A percentile compares a stretch with the other conserved stretches of the same genome.
These are phyloP conservation scores for Mrakia hoshinonis DNA, from an alignment of 768 basidiomycete genomes.

Conservation along the genomic window DNA sequence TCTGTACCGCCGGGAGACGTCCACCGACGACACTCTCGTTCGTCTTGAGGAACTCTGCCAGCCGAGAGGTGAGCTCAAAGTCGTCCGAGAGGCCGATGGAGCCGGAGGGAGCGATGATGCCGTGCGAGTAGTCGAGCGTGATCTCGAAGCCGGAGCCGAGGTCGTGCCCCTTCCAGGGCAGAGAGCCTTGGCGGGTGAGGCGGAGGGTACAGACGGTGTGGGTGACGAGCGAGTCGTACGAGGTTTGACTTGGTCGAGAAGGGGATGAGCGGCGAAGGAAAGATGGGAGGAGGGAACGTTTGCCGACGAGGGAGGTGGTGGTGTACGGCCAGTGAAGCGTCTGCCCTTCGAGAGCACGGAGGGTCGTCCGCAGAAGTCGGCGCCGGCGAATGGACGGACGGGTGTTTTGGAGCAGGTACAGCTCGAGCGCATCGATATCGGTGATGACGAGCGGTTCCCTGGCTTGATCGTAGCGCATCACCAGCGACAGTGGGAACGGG, in stretches of 20 bases:
- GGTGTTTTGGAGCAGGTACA: conserved; percentile 19
- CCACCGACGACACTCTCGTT: conserved; percentile 1
- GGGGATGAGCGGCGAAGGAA: no score
- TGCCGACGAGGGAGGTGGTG: not conserved
- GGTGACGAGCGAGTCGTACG: conserved; percentile 22
- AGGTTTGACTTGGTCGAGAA: not conserved
- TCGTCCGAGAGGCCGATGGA: conserved; percentile 59
- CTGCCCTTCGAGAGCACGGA: conserved; percentile 11
- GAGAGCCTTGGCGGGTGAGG: not conserved
- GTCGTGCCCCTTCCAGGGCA: conserved; percentile 24
- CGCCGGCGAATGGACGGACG: not conserved
- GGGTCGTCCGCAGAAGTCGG: conserved; percentile 11
- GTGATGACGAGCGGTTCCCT: conserved; percentile 45
- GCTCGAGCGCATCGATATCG: conserved; percentile 47
- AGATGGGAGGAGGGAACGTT: not conserved
- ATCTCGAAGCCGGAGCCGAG: conserved; percentile 52
- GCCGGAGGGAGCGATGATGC: conserved; percentile 48
- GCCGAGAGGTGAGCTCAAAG: conserved; percentile 53
- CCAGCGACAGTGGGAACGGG: conserved; percentile 68
- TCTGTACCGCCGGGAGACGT: conserved; percentile 19
- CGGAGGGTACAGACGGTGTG: conserved; percentile 5
- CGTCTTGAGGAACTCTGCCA: conserved; percentile 41
- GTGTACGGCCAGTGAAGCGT: conserved; percentile 18
- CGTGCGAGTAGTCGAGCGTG: conserved; percentile 51
- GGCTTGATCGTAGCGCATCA: conserved; percentile 57